Conservation (phyloP, 1,284 basidiomycete genomes). For the Puccinia triticina region DNA sequence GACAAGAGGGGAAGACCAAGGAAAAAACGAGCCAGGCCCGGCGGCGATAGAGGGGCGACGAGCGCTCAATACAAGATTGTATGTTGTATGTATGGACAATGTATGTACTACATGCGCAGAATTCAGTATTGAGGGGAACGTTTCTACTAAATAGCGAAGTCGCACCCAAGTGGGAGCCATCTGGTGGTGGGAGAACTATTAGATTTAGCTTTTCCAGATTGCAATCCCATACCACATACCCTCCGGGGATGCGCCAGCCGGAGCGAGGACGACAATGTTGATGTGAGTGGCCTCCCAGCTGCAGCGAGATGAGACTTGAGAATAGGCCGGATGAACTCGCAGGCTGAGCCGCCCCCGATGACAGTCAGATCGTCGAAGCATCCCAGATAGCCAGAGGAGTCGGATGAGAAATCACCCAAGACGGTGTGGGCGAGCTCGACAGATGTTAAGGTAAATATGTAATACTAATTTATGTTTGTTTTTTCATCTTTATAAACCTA, state of each 20-base stretch:
- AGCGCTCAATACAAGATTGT: not conserved
- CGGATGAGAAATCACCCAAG: not conserved
- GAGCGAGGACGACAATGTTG: not conserved
- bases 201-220: slow-evolving; percentile 14
- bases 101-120: not conserved
- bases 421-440: not conserved
- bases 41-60: slow-evolving; percentile 14
- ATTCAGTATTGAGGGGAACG: slow-evolving; percentile 23
- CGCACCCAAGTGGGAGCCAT: slow-evolving; percentile 5
- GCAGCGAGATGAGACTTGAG: slow-evolving; percentile 28
- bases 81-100: not conserved
- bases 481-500: too few relatives aligned
- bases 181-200: not conserved
- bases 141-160: slow-evolving; percentile 8
- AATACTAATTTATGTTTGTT: too few relatives aligned
- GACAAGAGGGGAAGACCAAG: not conserved
- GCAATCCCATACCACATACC: not conserved
- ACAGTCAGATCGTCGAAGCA: not conserved
- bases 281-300: not conserved
- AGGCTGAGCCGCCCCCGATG: not conserved
- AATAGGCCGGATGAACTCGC: not conserved
- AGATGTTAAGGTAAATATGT: not conserved
- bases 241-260: not conserved
- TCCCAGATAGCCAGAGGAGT: not conserved
- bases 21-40: not conserved